Conservation (phyloP, 2,329 filamentous ascomycete species). For the Sporothrix inflata region DNA sequence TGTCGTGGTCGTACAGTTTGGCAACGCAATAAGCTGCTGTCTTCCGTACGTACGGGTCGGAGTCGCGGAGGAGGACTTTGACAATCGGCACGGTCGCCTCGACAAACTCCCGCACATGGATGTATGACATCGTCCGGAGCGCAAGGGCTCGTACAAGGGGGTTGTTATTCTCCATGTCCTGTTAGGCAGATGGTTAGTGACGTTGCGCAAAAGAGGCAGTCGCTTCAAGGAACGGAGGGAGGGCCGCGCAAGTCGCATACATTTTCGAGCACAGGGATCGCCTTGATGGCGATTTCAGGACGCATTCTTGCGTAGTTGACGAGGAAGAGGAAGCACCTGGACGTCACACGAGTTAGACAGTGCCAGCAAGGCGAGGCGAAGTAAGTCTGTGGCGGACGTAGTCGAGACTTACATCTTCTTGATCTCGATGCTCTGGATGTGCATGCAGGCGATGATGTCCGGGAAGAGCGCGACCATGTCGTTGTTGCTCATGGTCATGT, state of each 20-base stretch:
- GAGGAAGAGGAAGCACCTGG: slow-evolving; percentile 93
- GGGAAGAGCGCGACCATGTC: slow-evolving; percentile 98
- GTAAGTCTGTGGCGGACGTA: background rate
- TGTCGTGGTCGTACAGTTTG: slow-evolving; percentile 97
- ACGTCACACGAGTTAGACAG: background rate
- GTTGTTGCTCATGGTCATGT: slow-evolving; percentile 99
- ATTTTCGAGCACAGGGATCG: slow-evolving; percentile 81
- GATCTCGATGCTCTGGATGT: slow-evolving; percentile 90
- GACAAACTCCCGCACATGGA: slow-evolving; percentile 95
- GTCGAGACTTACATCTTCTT: slow-evolving; percentile 85
- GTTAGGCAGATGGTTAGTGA: background rate
- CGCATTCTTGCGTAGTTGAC: slow-evolving; percentile 97
- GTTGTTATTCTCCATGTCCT: slow-evolving; percentile 94
- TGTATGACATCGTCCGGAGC: slow-evolving; percentile 93
- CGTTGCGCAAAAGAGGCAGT: background rate
- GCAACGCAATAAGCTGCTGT: slow-evolving; percentile 95
- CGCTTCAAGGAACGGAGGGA: background rate
- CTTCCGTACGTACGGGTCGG: slow-evolving; percentile 95
- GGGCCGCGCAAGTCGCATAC: slow-evolving; percentile 50
- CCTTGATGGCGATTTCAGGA: slow-evolving; percentile 90
- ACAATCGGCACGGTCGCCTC: slow-evolving; percentile 85
- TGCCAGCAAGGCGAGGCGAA: background rate
- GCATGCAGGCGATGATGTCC: slow-evolving; percentile 94
- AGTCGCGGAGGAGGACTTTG: slow-evolving; percentile 79
- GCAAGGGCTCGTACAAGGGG: slow-evolving; percentile 90